Evolutionary conservation across 192 early-diverging fungal genomes (phyloP).

Genomic region (Backusella australiensis): DNA sequence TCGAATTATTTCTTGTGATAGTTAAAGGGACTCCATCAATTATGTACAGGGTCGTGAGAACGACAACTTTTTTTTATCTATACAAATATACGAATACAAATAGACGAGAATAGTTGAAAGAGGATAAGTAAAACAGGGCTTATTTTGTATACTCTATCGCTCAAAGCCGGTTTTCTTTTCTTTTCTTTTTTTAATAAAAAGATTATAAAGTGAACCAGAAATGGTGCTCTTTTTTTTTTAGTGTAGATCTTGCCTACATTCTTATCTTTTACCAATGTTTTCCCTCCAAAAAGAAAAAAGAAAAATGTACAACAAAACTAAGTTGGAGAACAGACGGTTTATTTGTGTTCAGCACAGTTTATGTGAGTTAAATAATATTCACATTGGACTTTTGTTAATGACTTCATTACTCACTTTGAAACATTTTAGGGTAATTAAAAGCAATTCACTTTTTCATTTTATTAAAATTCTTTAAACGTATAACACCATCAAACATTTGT

Average conservation of each 20-base stretch:
- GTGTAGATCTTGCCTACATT: neutral
- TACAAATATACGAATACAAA: neutral
- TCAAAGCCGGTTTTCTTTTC: neutral
- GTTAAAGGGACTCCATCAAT: neutral
- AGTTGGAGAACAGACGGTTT: conserved; percentile 1
- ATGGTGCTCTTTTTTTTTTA: neutral
- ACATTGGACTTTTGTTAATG: neutral
- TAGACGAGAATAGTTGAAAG: neutral
- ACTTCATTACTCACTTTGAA: neutral
- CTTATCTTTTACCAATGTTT: neutral
- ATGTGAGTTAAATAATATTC: neutral
- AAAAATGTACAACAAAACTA: neutral
- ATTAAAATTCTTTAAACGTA: neutral
- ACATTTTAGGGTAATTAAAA: neutral
- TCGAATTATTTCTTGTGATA: neutral
- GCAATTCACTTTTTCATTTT: neutral
- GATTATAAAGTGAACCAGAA: neutral
- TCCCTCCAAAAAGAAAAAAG: neutral
- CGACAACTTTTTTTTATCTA: neutral
- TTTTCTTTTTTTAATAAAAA: neutral
- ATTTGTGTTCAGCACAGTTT: neutral
- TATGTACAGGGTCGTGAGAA: conserved; percentile 3
- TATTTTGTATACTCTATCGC: neutral
- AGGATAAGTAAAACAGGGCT: neutral
- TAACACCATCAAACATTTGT: neutral